Evolutionary conservation across 345 rosid species (phyloP).

Genomic region (Microthlaspi erraticum): DNA sequence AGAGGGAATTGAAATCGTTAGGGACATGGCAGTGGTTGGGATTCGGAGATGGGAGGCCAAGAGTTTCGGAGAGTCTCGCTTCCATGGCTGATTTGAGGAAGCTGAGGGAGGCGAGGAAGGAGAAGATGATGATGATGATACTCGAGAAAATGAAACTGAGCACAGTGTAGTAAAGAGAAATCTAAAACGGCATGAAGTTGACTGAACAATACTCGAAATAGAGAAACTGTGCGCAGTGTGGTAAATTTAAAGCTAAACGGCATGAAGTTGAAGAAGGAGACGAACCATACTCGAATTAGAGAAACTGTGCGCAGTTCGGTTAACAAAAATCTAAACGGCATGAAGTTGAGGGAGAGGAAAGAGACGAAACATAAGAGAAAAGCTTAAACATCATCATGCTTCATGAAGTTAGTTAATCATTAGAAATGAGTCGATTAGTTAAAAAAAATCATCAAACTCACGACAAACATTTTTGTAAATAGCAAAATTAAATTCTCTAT

Average conservation of each 20-base stretch:
- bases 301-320: not conserved
- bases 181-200: constrained; percentile 18
- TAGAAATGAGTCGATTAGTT: constrained; percentile 4
- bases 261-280: not conserved
- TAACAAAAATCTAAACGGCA: not conserved
- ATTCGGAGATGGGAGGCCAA: constrained; percentile 48
- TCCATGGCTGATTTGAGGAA: constrained; percentile 46
- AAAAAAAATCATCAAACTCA: constrained; percentile 24
- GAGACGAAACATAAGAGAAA: no score
- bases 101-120: not conserved
- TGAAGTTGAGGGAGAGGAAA: no score
- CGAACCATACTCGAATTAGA: not conserved
- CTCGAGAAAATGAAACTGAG: not conserved
- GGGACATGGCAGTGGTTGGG: constrained; percentile 25
- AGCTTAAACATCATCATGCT: not conserved
- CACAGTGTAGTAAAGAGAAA: not conserved
- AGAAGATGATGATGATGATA: not conserved
- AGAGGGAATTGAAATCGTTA: constrained; percentile 43
- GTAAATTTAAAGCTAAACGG: constrained; percentile 7
- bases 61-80: constrained; percentile 49
- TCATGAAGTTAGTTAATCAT: constrained; percentile 10
- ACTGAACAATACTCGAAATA: not conserved
- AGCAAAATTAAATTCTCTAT: constrained; percentile 14
- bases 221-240: not conserved
- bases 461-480: constrained; percentile 27